A percentile compares a stretch with the other conserved stretches of the same genome.
Conservation (phyloP, 2,329 filamentous ascomycete species). For the Colletotrichum spinosum region DNA sequence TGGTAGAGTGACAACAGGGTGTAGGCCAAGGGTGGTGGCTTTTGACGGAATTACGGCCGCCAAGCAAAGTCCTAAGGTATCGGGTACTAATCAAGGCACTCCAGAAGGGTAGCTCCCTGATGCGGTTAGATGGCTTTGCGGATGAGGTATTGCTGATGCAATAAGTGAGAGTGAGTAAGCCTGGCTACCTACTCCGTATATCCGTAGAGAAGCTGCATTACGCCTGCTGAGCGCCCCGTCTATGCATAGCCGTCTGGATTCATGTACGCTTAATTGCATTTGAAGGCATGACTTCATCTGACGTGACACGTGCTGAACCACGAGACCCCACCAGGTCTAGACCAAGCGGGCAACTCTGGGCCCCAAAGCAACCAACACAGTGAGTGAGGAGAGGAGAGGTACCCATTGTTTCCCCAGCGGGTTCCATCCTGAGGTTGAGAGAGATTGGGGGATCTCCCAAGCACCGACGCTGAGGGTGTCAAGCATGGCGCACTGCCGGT, state of each 20-base stretch:
- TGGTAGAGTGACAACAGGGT: conserved; percentile 32
- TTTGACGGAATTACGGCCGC: conserved; percentile 3
- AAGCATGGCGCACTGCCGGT: conserved; percentile 25
- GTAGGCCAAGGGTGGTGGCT: conserved; percentile 5
- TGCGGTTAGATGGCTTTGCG: conserved; percentile 3
- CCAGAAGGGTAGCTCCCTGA: neutral
- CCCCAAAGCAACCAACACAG: neutral
- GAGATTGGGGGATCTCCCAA: neutral
- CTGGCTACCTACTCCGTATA: no score
- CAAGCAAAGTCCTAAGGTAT: conserved; percentile 29
- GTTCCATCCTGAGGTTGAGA: neutral
- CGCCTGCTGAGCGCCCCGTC: no score
- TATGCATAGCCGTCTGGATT: neutral
- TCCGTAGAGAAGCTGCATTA: no score
- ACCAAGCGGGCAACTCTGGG: conserved; percentile 24
- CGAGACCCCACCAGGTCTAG: conserved; percentile 12
- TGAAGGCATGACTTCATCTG: conserved; percentile 4
- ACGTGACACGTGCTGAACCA: conserved; percentile 25
- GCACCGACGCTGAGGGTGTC: conserved; percentile 24
- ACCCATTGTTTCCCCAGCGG: conserved; percentile 22
- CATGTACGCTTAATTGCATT: neutral
- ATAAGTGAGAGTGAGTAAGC: neutral
- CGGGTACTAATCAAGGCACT: conserved; percentile 12
- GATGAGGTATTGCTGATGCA: conserved; percentile 7
- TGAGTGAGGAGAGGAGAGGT: neutral